Evolutionary conservation across 768 basidiomycete genomes (phyloP).

Genomic region (Trametes villosa): DNA sequence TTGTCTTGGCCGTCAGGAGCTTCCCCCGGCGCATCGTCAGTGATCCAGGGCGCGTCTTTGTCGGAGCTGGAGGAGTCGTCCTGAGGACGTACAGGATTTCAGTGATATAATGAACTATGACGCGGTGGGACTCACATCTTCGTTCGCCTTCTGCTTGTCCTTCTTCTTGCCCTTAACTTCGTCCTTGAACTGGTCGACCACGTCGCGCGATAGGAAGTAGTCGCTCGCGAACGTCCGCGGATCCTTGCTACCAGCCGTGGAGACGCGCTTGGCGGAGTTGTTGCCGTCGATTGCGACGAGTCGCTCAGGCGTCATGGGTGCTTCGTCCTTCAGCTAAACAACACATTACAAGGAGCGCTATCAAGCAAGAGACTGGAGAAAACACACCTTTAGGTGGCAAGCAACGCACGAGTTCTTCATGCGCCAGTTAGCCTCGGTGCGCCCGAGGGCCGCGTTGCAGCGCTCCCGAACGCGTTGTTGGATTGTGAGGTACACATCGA

Average conservation of each 20-base stretch:
- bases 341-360: not conserved
- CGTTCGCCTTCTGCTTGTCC: no score
- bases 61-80: no score
- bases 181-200: not conserved
- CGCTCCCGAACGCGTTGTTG: conserved; percentile 21
- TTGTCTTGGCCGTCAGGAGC: not conserved
- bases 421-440: conserved; percentile 36
- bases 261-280: not conserved
- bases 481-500: conserved; percentile 41
- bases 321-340: not conserved
- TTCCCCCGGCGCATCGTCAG: not conserved
- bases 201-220: not conserved
- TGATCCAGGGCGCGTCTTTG: not conserved
- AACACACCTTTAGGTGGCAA: not conserved
- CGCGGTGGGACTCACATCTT: no score
- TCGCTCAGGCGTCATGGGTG: not conserved
- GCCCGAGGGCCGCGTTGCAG: conserved; percentile 31
- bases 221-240: not conserved
- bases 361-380: not conserved
- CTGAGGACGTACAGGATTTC: no score
- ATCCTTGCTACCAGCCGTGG: not conserved
- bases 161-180: no score
- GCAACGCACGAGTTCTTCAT: conserved; percentile 33
- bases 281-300: not conserved
- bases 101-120: no score